Evolutionary conservation across 768 basidiomycete genomes (phyloP).

Genomic region (Baorangia bicolor): DNA sequence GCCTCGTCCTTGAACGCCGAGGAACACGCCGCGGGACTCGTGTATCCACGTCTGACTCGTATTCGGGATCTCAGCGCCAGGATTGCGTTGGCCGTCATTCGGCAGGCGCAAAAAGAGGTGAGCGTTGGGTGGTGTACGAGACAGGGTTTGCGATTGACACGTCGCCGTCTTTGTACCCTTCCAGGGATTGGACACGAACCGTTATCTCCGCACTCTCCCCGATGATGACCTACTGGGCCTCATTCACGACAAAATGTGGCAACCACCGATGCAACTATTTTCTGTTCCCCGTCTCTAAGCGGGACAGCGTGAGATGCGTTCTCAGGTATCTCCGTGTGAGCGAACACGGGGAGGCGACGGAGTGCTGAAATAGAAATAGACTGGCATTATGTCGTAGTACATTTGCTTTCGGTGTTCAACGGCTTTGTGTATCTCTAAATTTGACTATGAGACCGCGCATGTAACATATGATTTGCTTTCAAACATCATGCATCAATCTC

Average conservation of each 20-base stretch:
- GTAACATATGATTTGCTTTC: not conserved
- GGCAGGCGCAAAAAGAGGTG: conserved; percentile 64
- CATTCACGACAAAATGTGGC: conserved; percentile 58
- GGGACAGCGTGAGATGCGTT: not conserved
- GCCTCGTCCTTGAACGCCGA: conserved; percentile 54
- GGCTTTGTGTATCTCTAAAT: not conserved
- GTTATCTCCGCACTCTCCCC: conserved; percentile 45
- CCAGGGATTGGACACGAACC: conserved; percentile 43
- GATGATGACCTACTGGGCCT: conserved; percentile 49
- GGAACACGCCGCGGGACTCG: conserved; percentile 51
- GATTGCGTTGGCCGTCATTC: conserved; percentile 62
- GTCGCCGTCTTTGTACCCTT: not conserved
- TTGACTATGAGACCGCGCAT: not conserved
- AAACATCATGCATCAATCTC: conserved; percentile 35
- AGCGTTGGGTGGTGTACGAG: conserved; percentile 13
- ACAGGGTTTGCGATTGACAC: not conserved
- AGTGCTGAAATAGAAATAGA: conserved; percentile 6
- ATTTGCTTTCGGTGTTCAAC: not conserved
- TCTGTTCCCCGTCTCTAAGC: conserved; percentile 18
- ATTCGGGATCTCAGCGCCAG: conserved; percentile 64
- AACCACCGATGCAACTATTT: conserved; percentile 30
- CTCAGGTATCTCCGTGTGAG: not conserved
- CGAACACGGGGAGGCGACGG: not conserved
- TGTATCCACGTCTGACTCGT: conserved; percentile 68
- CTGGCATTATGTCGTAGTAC: not conserved